These are phyloP conservation scores for Ustilago shanxiensis DNA, from an alignment of 1,284 basidiomycete genomes.

Conservation along the genomic window DNA sequence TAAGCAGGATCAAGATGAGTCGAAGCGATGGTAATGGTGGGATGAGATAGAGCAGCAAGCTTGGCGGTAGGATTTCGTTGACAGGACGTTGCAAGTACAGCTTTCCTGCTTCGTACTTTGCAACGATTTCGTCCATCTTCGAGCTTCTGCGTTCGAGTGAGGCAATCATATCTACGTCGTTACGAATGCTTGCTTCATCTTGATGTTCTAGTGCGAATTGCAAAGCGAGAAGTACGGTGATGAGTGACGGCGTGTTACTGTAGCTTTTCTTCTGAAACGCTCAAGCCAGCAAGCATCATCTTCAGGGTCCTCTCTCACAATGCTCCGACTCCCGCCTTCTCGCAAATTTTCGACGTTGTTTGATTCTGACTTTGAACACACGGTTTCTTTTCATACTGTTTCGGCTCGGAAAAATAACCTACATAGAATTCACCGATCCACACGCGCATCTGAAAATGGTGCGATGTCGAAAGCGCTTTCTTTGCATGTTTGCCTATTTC, in stretches of 20 bases:
- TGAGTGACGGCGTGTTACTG: no score
- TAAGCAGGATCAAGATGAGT: background rate
- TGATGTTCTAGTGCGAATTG: no score
- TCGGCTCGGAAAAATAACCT: background rate
- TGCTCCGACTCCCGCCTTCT: background rate
- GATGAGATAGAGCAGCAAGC: conserved; percentile 36
- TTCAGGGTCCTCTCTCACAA: background rate
- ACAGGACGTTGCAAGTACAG: conserved; percentile 32
- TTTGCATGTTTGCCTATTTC: background rate
- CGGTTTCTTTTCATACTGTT: background rate
- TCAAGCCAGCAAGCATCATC: background rate
- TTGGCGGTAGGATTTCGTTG: conserved; percentile 44
- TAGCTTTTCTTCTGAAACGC: background rate
- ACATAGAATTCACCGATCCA: conserved; percentile 5
- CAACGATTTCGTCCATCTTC: conserved; percentile 19
- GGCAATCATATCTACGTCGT: background rate
- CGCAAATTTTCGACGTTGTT: background rate
- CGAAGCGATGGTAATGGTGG: conserved; percentile 36
- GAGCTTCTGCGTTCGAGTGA: background rate
- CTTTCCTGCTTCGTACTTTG: conserved; percentile 23
- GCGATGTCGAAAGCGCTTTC: background rate
- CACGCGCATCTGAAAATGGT: conserved; percentile 7
- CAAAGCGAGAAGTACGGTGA: no score
- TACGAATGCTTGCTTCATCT: no score
- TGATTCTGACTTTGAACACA: background rate